phyloP scores from a whole-genome alignment of 139 green algal species.

The Micractinium conductrix region DNA sequence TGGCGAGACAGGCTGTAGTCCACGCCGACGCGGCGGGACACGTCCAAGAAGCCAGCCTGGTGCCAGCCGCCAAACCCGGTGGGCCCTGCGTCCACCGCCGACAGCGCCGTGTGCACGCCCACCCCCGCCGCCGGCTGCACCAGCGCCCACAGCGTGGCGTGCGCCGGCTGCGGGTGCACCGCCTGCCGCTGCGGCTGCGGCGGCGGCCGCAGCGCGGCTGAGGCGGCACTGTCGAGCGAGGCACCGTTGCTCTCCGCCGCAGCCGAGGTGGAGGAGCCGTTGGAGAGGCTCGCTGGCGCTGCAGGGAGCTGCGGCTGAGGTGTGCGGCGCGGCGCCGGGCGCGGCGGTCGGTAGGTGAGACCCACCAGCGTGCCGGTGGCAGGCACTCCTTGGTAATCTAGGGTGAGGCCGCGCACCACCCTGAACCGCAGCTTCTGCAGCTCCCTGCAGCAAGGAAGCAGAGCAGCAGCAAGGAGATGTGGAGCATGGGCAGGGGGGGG shows the following conservation, averaged over 20 bases:
- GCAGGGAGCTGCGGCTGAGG: neutral
- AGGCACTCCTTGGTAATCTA: constrained; percentile 32
- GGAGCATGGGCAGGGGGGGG: too few species aligned
- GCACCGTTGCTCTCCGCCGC: too few species aligned
- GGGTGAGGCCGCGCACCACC: neutral
- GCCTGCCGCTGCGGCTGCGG: neutral
- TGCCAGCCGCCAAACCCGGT: constrained; percentile 17
- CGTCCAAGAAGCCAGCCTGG: constrained; percentile 32
- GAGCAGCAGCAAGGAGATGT: too few species aligned
- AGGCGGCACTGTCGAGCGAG: neutral
- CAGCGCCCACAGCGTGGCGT: constrained; percentile 4
- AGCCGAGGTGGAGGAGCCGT: too few species aligned
- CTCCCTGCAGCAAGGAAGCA: too few species aligned
- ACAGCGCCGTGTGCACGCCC: constrained; percentile 22
- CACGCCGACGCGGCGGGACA: neutral
- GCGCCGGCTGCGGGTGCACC: constrained; percentile 5
- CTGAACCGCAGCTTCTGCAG: neutral
- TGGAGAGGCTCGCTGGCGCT: too few species aligned
- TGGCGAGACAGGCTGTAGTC: constrained; percentile 16
- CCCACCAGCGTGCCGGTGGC: constrained; percentile 2
- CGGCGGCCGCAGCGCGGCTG: neutral
- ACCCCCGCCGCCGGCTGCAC: constrained; percentile 1
- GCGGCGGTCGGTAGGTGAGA: neutral
- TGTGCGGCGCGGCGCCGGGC: neutral
- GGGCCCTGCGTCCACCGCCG: neutral